phyloP scores from a whole-genome alignment of 2,329 filamentous ascomycete genomes.

The Dactylellina haptotyla region DNA sequence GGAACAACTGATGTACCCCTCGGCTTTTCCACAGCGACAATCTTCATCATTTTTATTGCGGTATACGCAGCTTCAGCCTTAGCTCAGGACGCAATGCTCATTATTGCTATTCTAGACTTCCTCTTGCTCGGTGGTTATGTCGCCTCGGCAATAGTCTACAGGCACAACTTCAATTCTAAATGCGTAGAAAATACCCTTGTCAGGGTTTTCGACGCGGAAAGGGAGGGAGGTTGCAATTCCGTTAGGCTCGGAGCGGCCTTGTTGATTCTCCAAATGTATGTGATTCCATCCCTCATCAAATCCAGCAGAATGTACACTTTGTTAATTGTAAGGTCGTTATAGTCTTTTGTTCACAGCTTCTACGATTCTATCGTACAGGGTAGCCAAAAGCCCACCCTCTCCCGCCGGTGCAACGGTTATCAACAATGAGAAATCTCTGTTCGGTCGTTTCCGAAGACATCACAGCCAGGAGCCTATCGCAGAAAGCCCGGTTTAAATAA shows the following conservation, averaged over 20 bases:
- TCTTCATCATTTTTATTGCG: constrained; percentile 17
- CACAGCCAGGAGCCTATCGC: too few species aligned
- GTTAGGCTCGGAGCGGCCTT: constrained; percentile 23
- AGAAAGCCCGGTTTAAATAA: too few species aligned
- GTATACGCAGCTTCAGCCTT: constrained; percentile 1
- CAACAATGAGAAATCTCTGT: too few species aligned
- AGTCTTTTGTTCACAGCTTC: constrained; percentile 33
- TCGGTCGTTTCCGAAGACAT: too few species aligned
- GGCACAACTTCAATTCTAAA: constrained; percentile 26
- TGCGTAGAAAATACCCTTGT: constrained; percentile 12
- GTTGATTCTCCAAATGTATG: constrained; percentile 38
- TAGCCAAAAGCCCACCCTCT: too few species aligned
- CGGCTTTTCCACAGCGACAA: constrained; percentile 51
- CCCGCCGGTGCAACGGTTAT: too few species aligned
- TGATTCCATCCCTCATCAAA: too few species aligned
- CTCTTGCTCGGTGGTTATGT: constrained; percentile 8
- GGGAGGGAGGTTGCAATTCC: not conserved
- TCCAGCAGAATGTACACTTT: too few species aligned
- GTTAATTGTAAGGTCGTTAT: not conserved
- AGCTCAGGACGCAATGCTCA: not conserved
- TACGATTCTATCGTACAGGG: constrained; percentile 2
- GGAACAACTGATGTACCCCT: constrained; percentile 38
- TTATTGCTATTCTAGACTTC: constrained; percentile 12
- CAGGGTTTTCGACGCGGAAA: constrained; percentile 9
- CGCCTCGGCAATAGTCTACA: constrained; percentile 27